Base-by-base conservation (phyloP, 768 basidiomycete species). In the Leccinum aurantiacum region DNA sequence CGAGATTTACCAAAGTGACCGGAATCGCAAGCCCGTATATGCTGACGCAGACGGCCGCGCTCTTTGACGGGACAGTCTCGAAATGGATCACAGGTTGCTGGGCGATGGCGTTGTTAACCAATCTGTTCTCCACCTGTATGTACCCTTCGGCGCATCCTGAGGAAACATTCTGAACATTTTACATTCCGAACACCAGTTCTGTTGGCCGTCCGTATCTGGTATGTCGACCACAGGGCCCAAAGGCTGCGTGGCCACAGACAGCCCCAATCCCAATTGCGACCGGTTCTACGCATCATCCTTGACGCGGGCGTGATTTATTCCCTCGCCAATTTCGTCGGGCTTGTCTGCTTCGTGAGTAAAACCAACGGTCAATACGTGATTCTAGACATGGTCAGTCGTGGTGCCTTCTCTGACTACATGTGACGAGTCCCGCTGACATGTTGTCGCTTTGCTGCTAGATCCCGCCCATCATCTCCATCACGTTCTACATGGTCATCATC, bases 401-500 rank as follows among this genome's bases (percentile, higher is more conserved):
- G 29, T 57, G 19, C 8, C 22, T n/a, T 25, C 11, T n/a, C 14
- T 8, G 25, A 4, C 9, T 13, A 11, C 22, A 22, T 15, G 31
- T 17, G 38, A 22, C 13, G 13, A 37, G 15, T 24, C 47, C 3
- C 14, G 33, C 19, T 59, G 19, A 55, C 1, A 53, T 1, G 17
- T 10, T 29, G 3, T 10, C 1, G 37, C 14, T 15, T 31, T 7
- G 13, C 46, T 29, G n/a, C n/a, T 24, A 64, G 63, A 33, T 64
- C 13, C 37, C 58, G 19, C 63, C 63, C 4, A 60, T 60, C 27
- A 64, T 64, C 25, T 33, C 63, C 33, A 60, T 64, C 48, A 64
- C 58, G 9, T 64, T 64, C 27, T 64, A 64, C 44, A 64, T 64
- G 63, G 58, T 64, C 31, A 64, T 64, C 11, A 48, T 64, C 13